Base-by-base conservation (phyloP, 305 asterid species). In the Petunia hybrid region DNA sequence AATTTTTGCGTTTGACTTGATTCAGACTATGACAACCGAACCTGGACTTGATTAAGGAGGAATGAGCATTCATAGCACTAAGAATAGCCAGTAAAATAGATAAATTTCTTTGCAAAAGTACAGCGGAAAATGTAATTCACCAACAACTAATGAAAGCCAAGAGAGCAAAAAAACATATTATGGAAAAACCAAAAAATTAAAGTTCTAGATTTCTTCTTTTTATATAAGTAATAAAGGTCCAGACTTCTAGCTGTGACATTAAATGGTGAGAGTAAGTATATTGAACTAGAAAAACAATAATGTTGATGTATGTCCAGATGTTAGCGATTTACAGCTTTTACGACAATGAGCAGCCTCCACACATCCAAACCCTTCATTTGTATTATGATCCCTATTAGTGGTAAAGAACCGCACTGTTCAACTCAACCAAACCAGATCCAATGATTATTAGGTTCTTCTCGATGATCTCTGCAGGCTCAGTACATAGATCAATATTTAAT, bases 101-200 rank as follows among this genome's bases (percentile, higher is more conserved):
- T 0, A 53, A 35, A 38, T 74, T 74, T 38, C 38, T 16, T 2
- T 36, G n/a, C 38, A 53, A 36, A 38, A 55, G 35, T 38, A 35
- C 38, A 13, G 79, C 63, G 7, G 46, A 73, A 73, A 73, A 59
- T 74, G 62, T 43, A 48, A 46, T 48, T 36, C 38, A 74, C 79
- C 48, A 14, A 74, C 51, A 53, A 74, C 64, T 13, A 36, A 35
- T 74, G 78, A 4, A 51, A 51, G 64, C 0, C 48, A 74, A 14
- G 5, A 4, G 41, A 43, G 48, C 36, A 1, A 53, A 36, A n/a
- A 74, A 74, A 36, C 42, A 53, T 36, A 55, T 53, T 8, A 36
- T 38, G 48, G 14, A 73, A 36, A 36, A 51, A 2, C 0, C 1
- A 12, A 46, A 8, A 16, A 9, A 22, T 16, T 62, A 13, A 35